phyloP scores from a whole-genome alignment of 805 yeast genomes.

The Diddensiella transvaalensis region DNA sequence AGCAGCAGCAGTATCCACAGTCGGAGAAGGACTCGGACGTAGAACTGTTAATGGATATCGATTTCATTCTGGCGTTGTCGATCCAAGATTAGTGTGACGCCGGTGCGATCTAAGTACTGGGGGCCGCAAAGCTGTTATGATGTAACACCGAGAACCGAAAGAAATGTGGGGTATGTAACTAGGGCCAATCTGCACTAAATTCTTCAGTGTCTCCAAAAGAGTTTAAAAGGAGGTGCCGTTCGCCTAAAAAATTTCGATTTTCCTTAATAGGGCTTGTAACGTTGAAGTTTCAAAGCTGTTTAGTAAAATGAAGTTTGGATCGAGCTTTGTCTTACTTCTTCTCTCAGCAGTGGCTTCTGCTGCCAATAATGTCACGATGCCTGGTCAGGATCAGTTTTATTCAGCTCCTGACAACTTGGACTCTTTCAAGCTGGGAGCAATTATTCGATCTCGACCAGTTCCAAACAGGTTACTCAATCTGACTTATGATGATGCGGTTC shows the following conservation, averaged over 20 bases:
- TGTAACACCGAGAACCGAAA: too few relatives aligned
- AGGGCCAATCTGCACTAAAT: too few relatives aligned
- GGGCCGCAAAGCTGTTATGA: too few relatives aligned
- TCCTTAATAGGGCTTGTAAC: background rate
- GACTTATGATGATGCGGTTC: constrained; percentile 21
- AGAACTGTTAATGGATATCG: too few relatives aligned
- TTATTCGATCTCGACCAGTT: constrained; percentile 12
- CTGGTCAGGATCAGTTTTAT: constrained; percentile 24
- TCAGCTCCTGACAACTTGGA: constrained; percentile 18
- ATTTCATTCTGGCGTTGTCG: too few relatives aligned
- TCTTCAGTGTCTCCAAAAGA: too few relatives aligned
- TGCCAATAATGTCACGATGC: constrained; percentile 1
- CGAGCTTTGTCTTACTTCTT: background rate
- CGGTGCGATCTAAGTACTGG: too few relatives aligned
- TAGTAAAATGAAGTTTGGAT: background rate
- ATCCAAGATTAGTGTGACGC: too few relatives aligned
- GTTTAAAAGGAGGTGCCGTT: background rate
- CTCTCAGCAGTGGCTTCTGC: background rate
- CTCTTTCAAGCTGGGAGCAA: constrained; percentile 10
- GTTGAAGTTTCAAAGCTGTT: too few relatives aligned
- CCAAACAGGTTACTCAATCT: constrained; percentile 9
- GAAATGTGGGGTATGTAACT: too few relatives aligned
- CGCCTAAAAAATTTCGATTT: background rate
- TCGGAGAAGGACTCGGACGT: too few relatives aligned
- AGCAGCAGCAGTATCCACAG: too few relatives aligned